phyloP scores from a whole-genome alignment of 768 basidiomycete genomes.

The Rhizopogon salebrosus region DNA sequence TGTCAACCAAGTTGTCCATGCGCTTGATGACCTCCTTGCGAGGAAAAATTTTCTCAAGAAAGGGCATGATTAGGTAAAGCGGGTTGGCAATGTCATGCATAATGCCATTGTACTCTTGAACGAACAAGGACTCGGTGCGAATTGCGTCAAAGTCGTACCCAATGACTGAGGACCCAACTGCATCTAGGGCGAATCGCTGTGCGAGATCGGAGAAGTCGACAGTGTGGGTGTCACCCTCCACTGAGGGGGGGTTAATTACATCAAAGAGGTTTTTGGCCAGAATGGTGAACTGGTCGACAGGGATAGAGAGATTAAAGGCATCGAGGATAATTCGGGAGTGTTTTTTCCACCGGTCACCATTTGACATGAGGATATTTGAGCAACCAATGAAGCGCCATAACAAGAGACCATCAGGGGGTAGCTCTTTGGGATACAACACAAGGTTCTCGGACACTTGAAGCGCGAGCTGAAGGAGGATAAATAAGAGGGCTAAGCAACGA shows the following conservation, averaged over 20 bases:
- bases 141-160: slow-evolving; percentile 35
- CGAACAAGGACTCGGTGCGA: slow-evolving; percentile 28
- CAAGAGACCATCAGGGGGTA: slow-evolving; percentile 27
- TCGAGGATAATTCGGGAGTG: slow-evolving; percentile 31
- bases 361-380: slow-evolving; percentile 33
- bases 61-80: slow-evolving; percentile 27
- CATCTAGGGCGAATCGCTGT: slow-evolving; percentile 32
- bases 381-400: slow-evolving; percentile 31
- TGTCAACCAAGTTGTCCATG: slow-evolving; percentile 25
- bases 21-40: slow-evolving; percentile 23
- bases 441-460: slow-evolving; percentile 16
- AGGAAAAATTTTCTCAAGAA: slow-evolving; percentile 25
- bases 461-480: not conserved
- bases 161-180: slow-evolving; percentile 31
- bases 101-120: slow-evolving; percentile 30
- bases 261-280: slow-evolving; percentile 29
- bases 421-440: slow-evolving; percentile 12
- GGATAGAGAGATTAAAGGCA: slow-evolving; percentile 29
- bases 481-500: not conserved
- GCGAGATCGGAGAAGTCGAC: slow-evolving; percentile 22
- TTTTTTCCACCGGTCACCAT: slow-evolving; percentile 33
- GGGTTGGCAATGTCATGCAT: slow-evolving; percentile 33
- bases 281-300: slow-evolving; percentile 27
- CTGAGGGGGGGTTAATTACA: slow-evolving; percentile 15
- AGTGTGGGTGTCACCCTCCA: slow-evolving; percentile 21